Evolutionary conservation across 2,329 filamentous ascomycete species (phyloP).

Genomic region (Penicillium brasilianum): DNA sequence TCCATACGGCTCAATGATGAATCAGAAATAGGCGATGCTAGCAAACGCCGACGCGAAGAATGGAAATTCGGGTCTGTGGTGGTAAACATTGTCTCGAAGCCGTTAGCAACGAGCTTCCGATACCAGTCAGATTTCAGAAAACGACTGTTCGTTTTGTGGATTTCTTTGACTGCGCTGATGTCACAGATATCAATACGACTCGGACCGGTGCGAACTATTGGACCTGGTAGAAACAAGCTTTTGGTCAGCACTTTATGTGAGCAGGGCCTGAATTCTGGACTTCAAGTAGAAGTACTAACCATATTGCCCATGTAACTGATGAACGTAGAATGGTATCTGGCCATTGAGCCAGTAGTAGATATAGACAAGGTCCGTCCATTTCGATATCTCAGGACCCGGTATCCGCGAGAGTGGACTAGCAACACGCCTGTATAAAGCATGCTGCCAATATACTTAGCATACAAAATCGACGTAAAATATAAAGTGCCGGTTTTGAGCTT

Average conservation of each 20-base stretch:
- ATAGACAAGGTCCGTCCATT: constrained; percentile 32
- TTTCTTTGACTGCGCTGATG: constrained; percentile 35
- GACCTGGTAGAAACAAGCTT: constrained; percentile 24
- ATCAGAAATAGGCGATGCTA: constrained; percentile 42
- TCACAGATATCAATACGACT: constrained; percentile 48
- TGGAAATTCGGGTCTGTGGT: constrained; percentile 49
- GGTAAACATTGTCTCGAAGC: constrained; percentile 46
- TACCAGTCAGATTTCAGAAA: constrained; percentile 46
- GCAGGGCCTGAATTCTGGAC: background rate
- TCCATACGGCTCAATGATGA: constrained; percentile 39
- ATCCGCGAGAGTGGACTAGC: constrained; percentile 23
- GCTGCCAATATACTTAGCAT: constrained; percentile 7
- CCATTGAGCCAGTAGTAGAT: constrained; percentile 32
- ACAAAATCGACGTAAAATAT: background rate
- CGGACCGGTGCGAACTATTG: constrained; percentile 40
- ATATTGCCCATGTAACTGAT: constrained; percentile 38
- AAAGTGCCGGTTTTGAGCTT: background rate
- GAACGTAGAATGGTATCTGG: constrained; percentile 28
- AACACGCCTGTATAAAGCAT: constrained; percentile 16
- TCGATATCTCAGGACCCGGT: constrained; percentile 34
- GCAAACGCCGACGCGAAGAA: constrained; percentile 48
- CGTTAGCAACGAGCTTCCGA: constrained; percentile 22
- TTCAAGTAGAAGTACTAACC: constrained; percentile 22
- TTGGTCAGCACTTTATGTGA: constrained; percentile 3
- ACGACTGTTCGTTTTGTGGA: constrained; percentile 40